These are phyloP conservation scores for Ophiostoma ulmi DNA, from an alignment of 2,329 filamentous ascomycete genomes.

Conservation along the genomic window DNA sequence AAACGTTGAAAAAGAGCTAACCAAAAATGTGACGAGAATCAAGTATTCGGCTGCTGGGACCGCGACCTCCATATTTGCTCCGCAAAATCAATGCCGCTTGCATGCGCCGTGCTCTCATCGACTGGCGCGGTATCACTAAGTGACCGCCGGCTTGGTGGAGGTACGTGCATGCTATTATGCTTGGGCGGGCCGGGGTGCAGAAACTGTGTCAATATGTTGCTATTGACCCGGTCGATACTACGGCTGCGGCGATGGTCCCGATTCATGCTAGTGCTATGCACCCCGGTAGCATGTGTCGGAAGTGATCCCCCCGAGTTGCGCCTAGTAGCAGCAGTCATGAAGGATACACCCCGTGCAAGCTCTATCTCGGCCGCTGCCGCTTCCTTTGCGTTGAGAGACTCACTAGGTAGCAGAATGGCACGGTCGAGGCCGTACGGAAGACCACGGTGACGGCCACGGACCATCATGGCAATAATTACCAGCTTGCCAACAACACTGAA, in stretches of 20 bases:
- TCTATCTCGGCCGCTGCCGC: conserved; percentile 42
- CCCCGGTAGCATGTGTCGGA: conserved; percentile 29
- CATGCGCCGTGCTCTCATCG: conserved; percentile 19
- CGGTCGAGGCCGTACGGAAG: conserved; percentile 61
- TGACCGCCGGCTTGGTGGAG: conserved; percentile 15
- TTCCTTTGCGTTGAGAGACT: conserved; percentile 51
- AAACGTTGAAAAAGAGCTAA: background rate
- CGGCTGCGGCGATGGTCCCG: conserved; percentile 36
- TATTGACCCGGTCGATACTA: conserved; percentile 39
- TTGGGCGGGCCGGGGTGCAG: conserved; percentile 45
- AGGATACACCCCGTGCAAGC: conserved; percentile 23
- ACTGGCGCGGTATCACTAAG: conserved; percentile 20
- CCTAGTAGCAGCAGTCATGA: conserved; percentile 32
- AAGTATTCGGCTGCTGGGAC: background rate
- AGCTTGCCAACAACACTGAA: conserved; percentile 71
- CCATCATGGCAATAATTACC: conserved; percentile 63
- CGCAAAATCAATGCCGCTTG: conserved; percentile 22
- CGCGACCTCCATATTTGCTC: conserved; percentile 5
- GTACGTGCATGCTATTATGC: background rate
- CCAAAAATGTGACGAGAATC: background rate
- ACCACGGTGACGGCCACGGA: conserved; percentile 64
- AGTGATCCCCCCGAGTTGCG: conserved; percentile 37
- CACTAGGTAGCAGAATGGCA: conserved; percentile 56
- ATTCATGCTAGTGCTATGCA: conserved; percentile 32
- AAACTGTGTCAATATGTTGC: conserved; percentile 43